Conservation (phyloP, 2,329 filamentous ascomycete genomes). For the Epichloe gansuensis region DNA sequence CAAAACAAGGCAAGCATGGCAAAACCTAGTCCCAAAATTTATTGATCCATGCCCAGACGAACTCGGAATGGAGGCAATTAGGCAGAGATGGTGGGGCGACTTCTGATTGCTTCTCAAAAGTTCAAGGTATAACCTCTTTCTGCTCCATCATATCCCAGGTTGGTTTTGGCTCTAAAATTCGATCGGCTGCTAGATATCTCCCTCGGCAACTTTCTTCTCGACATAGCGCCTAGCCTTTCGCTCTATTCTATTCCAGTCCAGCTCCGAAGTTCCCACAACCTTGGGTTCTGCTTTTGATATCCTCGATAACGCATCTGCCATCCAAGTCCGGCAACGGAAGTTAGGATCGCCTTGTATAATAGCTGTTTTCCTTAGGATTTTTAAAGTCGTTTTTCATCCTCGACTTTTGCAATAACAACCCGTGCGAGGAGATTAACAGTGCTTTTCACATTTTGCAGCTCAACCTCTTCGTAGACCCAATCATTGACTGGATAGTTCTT, state of each 20-base stretch:
- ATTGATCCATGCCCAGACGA: slow-evolving; percentile 24
- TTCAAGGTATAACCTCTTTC: slow-evolving; percentile 13
- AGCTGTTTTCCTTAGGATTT: slow-evolving; percentile 19
- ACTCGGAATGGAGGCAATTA: slow-evolving; percentile 27
- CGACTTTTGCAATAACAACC: slow-evolving; percentile 27
- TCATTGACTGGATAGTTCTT: slow-evolving; percentile 13
- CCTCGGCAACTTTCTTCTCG: slow-evolving; percentile 16
- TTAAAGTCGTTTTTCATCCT: slow-evolving; percentile 19
- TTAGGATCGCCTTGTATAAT: slow-evolving; percentile 21
- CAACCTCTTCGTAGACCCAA: slow-evolving; percentile 17
- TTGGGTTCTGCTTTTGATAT: slow-evolving; percentile 21
- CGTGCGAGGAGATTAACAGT: slow-evolving; percentile 23
- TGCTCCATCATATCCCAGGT: slow-evolving; percentile 17
- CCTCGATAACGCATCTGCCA: slow-evolving; percentile 20
- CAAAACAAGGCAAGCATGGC: slow-evolving; percentile 23
- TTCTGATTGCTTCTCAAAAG: slow-evolving; percentile 1
- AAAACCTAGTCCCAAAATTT: slow-evolving; percentile 20
- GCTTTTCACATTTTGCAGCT: slow-evolving; percentile 10
- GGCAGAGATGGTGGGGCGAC: slow-evolving; percentile 24
- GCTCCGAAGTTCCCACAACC: slow-evolving; percentile 23
- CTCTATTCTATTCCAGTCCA: slow-evolving; percentile 27
- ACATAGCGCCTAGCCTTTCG: slow-evolving; percentile 22
- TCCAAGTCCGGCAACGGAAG: slow-evolving; percentile 30
- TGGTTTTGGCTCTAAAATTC: slow-evolving; percentile 15
- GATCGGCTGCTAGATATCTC: slow-evolving; percentile 10